phyloP scores from a whole-genome alignment of 1,284 basidiomycete genomes.

The Coniferiporia sulphurascens region DNA sequence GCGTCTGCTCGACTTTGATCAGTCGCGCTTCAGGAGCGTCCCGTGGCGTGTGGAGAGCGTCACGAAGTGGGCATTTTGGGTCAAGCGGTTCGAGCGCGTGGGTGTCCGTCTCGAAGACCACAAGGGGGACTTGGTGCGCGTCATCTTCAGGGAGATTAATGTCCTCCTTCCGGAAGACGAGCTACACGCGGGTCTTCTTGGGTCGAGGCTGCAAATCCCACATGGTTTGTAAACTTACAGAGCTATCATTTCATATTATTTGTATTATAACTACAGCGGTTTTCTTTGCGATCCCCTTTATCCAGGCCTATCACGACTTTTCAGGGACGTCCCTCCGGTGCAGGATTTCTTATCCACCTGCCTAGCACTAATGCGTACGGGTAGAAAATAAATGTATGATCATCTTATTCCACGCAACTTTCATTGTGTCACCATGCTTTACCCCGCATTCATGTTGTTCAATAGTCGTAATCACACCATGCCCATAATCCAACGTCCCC shows the following conservation, averaged over 20 bases:
- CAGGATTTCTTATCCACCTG: not conserved
- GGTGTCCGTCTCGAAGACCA: slow-evolving; percentile 15
- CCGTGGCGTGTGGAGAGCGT: slow-evolving; percentile 9
- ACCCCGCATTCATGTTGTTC: not conserved
- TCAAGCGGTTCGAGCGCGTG: slow-evolving; percentile 10
- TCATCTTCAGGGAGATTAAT: slow-evolving; percentile 13
- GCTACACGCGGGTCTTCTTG: not conserved
- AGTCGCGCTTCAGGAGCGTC: slow-evolving; percentile 3
- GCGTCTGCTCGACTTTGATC: slow-evolving; percentile 17
- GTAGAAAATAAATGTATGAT: not conserved
- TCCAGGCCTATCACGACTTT: too few relatives aligned
- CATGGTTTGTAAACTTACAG: not conserved
- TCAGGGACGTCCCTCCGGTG: too few relatives aligned
- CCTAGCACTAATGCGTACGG: not conserved
- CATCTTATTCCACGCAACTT: not conserved
- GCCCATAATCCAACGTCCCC: not conserved
- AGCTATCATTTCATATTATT: not conserved
- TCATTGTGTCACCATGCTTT: not conserved
- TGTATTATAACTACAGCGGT: not conserved
- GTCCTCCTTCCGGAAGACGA: slow-evolving; percentile 14
- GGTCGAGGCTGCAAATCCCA: not conserved
- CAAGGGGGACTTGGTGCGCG: slow-evolving; percentile 5
- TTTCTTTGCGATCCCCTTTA: too few relatives aligned
- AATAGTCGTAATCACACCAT: not conserved
- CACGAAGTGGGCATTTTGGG: slow-evolving; percentile 14